Conservation (phyloP, 1,284 basidiomycete genomes). For the Cutaneotrichosporon spelunceum region DNA sequence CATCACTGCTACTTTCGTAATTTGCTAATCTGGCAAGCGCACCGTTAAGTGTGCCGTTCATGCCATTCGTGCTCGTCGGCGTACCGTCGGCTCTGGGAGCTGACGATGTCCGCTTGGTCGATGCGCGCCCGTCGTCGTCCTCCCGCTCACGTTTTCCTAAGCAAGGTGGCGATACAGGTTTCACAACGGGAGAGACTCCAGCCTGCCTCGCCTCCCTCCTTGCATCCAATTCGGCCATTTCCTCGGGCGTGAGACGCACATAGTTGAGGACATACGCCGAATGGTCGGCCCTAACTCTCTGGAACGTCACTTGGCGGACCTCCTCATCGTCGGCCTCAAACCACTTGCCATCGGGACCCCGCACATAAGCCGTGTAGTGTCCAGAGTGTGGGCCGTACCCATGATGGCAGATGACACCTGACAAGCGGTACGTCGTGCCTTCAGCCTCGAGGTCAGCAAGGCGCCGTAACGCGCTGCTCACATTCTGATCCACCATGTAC, state of each 20-base stretch:
- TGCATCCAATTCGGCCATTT: background rate
- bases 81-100: background rate
- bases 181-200: background rate
- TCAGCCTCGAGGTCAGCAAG: constrained; percentile 37
- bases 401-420: constrained; percentile 89
- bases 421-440: constrained; percentile 79
- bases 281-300: constrained; percentile 61
- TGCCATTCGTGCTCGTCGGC: background rate
- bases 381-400: constrained; percentile 91
- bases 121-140: background rate
- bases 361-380: constrained; percentile 90
- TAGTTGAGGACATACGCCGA: constrained; percentile 95
- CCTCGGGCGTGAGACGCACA: constrained; percentile 55
- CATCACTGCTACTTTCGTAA: background rate
- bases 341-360: constrained; percentile 70
- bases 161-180: background rate
- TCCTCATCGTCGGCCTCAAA: constrained; percentile 91
- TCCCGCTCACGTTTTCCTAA: constrained; percentile 7
- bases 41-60: background rate
- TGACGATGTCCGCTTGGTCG: background rate
- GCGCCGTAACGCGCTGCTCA: background rate
- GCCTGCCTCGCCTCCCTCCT: background rate
- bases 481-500: constrained; percentile 70
- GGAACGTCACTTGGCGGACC: constrained; percentile 54
- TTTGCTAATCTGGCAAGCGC: background rate